Base-by-base conservation (phyloP, 129 eudicot species). In the Sambucus nigra region DNA sequence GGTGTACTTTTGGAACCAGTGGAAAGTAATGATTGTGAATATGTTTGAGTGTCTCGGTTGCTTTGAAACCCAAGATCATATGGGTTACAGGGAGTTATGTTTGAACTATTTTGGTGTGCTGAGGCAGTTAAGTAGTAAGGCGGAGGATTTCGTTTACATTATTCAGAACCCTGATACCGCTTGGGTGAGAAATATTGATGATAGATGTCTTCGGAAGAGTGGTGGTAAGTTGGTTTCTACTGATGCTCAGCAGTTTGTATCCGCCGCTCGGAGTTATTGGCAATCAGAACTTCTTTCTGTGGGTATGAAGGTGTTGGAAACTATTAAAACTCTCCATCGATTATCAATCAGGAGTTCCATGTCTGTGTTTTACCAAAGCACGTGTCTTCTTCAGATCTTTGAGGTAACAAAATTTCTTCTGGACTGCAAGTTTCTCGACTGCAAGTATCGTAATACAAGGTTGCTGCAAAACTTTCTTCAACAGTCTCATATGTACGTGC, bases 31-130 rank as follows among this genome's bases (percentile, higher is more conserved):
- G 5, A 25, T 66, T n/a, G 19, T 71, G 24, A 24, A 32, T 8
- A 40, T 75, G n/a, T 53, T 64, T 14, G 41, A 57, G 35, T 64
- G 27, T 56, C 71, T 74, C 13, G 38, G 31, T 7, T 24, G 47
- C 7, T 23, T 75, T 16, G 65, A 67, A 12, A 39, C 12, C 1
- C 27, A 41, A 7, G 69, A 60, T 25, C 24, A 18, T 32, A 45
- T 8, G 1, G 64, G 17, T 2, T 5, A 23, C 24, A 57, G 31
- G 13, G 69, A 60, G 2, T 71, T 74, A 48, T 44, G 70, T 51
- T 40, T 71, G 7, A 51, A 55, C 23, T 68, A 67, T 33, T 72
- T 80, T 55, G 87, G 87, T 15, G 68, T 80, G n/a, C 29, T 66
- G 61, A 64, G 68, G 53, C 42, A 39, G 14, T 10, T 19, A 6